A percentile compares a stretch with the other conserved stretches of the same genome.
Conservation (phyloP, 495 filamentous ascomycete species). For the Trichoderma erinaceum region DNA sequence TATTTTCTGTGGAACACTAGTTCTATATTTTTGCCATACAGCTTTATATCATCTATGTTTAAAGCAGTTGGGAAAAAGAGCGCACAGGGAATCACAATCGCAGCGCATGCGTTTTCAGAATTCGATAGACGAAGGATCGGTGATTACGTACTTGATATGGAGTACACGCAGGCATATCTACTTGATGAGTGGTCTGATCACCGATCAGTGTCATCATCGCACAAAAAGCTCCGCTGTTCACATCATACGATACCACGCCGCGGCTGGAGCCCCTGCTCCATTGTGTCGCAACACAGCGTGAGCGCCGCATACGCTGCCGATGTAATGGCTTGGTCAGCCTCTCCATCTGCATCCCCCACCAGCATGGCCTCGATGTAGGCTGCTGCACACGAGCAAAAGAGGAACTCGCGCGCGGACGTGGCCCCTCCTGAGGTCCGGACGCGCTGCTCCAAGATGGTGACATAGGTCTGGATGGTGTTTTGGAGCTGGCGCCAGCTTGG, state of each 20-base stretch:
- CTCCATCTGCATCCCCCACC: not conserved
- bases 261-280: not conserved
- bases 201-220: no score
- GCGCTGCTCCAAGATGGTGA: not conserved
- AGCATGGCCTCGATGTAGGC: slow-evolving; percentile 12
- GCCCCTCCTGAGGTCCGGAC: not conserved
- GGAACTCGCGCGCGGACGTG: not conserved
- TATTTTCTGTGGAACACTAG: not conserved
- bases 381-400: slow-evolving; percentile 12
- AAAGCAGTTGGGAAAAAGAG: no score
- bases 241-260: not conserved
- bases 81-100: no score
- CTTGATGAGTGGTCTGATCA: not conserved
- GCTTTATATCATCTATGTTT: no score
- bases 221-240: not conserved
- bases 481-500: slow-evolving; percentile 6
- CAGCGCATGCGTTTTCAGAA: no score
- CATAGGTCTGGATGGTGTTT: not conserved
- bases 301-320: not conserved
- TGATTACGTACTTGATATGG: no score
- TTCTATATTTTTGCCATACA: no score
- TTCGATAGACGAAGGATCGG: no score
- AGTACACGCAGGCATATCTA: no score
- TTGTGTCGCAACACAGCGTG: not conserved
- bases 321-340: not conserved